Evolutionary conservation across 305 asterid genomes (phyloP), one percentile per base, ranked within the genome.

Genomic region (Andrographis paniculata): DNA sequence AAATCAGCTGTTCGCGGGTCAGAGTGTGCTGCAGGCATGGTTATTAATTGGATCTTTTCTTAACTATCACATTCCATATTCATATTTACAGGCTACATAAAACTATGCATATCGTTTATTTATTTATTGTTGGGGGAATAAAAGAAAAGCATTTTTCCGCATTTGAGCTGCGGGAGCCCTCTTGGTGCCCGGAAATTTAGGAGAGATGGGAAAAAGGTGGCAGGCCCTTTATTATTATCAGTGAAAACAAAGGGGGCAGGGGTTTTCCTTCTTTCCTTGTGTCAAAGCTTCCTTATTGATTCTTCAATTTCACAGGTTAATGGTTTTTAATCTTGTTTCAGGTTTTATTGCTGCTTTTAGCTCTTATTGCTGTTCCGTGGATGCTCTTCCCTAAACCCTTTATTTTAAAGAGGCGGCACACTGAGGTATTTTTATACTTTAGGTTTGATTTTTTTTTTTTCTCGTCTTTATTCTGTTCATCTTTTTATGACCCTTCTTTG

Each of bases 341-440:
- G 98, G 82, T 91, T 60, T 24, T 79, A 49, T 60, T 91, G 76
- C 73, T 91, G 73, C 78, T 91, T 52, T 70, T 65, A 53, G 98
- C 98, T 58, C 44, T 83, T 48, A 67, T 86, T 66, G 94, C 96
- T 60, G 98, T 86, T 62, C 98, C 98, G 17, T 91, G 98, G 96
- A 91, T 91, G 98, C 98, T 91, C 63, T 91, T 91, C 60, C 98
- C 98, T 20, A 91, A 91, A 66, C 96, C 98, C 64, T 91, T 86
- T 60, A 83, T 91, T 68, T 67, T 91, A 63, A 86, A 70, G 75
- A 80, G 65, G 67, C 88, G 74, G 53, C 84, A 91, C 40, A 60
- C 80, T 9, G 93, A 91, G 98, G 98, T 91, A 80, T 53, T 36
- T 37, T 31, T 43, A 24, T 23, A 42, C 21, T 28, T 23, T 33